phyloP scores from a whole-genome alignment of 805 yeast genomes.

The Cyberlindnera euphorbiae region DNA sequence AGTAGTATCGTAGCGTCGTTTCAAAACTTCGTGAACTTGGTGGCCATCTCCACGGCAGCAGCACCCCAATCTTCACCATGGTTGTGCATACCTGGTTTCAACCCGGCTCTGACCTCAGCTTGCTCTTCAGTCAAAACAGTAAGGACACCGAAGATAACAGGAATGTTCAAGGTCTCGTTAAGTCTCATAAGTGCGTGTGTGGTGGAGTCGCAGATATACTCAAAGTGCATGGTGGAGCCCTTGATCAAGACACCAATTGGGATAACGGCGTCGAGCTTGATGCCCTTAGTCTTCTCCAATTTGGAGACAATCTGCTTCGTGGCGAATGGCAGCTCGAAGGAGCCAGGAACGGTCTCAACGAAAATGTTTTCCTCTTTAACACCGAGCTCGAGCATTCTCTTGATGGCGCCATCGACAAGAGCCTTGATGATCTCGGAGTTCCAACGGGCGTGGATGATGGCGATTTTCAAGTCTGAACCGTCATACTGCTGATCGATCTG shows the following conservation, averaged over 20 bases:
- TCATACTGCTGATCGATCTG: constrained; percentile 62
- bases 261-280: constrained; percentile 75
- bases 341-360: constrained; percentile 88
- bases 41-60: constrained; percentile 94
- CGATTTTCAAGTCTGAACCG: constrained; percentile 66
- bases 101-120: constrained; percentile 89
- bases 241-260: constrained; percentile 94
- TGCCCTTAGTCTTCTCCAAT: constrained; percentile 33
- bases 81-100: constrained; percentile 78
- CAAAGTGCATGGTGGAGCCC: constrained; percentile 98
- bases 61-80: constrained; percentile 99
- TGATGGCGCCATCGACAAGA: constrained; percentile 71
- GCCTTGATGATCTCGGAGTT: constrained; percentile 72
- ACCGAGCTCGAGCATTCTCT: constrained; percentile 54
- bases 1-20: too few relatives aligned
- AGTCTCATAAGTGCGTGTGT: constrained; percentile 80
- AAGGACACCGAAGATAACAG: constrained; percentile 89
- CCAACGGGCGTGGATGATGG: constrained; percentile 97
- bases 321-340: constrained; percentile 89
- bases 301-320: constrained; percentile 47
- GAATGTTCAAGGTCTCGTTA: constrained; percentile 63
- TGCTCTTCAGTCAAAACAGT: constrained; percentile 94
- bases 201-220: constrained; percentile 89
- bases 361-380: constrained; percentile 74
- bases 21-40: constrained; percentile 30